Conservation (phyloP, 148 eudicot genomes). For the Camellia sinensis region DNA sequence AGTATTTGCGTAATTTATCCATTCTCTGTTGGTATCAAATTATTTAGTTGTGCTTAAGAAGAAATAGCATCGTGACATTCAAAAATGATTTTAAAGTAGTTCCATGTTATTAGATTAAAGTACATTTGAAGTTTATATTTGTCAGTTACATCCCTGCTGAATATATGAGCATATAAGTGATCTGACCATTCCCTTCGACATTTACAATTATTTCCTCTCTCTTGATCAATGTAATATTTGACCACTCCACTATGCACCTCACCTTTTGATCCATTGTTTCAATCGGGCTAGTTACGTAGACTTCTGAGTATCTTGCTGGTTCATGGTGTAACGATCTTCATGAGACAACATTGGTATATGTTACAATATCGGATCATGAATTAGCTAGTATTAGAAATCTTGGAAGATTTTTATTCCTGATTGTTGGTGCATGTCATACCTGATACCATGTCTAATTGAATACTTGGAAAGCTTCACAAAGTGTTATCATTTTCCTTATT, state of each 20-base stretch:
- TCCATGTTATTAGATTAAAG: not conserved
- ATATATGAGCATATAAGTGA: constrained; percentile 11
- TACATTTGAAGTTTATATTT: not conserved
- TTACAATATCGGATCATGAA: not conserved
- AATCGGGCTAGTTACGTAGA: not conserved
- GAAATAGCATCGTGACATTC: not conserved
- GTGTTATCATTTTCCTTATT: constrained; percentile 1
- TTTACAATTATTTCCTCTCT: not conserved
- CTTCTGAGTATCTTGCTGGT: not conserved
- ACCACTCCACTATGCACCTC: not conserved
- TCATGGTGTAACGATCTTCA: not conserved
- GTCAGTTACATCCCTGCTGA: not conserved
- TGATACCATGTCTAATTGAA: not conserved
- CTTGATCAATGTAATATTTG: not conserved
- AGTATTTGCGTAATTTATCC: not conserved
- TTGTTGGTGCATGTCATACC: not conserved
- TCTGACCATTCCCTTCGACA: not conserved
- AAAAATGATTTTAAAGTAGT: not conserved
- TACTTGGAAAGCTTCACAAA: not conserved
- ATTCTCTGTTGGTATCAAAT: no score
- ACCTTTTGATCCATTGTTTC: not conserved
- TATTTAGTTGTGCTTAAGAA: not conserved
- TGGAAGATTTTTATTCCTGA: not conserved
- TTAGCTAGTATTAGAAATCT: not conserved
- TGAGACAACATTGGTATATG: not conserved